Percentiles rank a stretch among this genome's conserved stretches.
phyloP scores from a whole-genome alignment of 257 asterid genomes.

The Nicotiana undulata region DNA sequence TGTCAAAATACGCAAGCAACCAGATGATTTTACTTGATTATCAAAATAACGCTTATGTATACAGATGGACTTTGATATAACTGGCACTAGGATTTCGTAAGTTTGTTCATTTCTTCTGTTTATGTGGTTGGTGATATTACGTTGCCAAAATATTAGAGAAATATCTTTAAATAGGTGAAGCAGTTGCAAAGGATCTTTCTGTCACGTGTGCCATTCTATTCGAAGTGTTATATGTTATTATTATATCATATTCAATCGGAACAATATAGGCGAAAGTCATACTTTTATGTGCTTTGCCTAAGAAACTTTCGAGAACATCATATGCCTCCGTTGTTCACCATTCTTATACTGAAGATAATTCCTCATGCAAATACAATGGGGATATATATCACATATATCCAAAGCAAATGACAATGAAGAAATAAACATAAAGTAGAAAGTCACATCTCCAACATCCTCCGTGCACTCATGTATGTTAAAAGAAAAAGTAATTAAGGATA shows the following conservation, averaged over 20 bases:
- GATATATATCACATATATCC: too few relatives aligned
- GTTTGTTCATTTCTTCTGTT: conserved; percentile 11
- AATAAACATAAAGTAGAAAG: too few relatives aligned
- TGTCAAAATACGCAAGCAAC: too few relatives aligned
- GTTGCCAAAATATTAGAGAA: background rate
- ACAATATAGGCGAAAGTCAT: background rate
- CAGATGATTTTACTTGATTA: too few relatives aligned
- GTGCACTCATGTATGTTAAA: too few relatives aligned
- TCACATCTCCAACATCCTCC: too few relatives aligned
- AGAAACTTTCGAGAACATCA: too few relatives aligned
- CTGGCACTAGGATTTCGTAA: conserved; percentile 51
- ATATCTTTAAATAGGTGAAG: background rate
- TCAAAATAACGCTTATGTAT: conserved; percentile 47
- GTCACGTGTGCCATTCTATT: background rate
- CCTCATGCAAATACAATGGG: too few relatives aligned
- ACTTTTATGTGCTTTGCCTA: background rate
- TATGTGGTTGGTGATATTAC: background rate
- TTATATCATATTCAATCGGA: background rate
- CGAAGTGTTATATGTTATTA: background rate
- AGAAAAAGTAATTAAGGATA: too few relatives aligned
- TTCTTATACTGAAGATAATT: too few relatives aligned
- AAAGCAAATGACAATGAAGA: too few relatives aligned
- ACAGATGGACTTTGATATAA: conserved; percentile 60
- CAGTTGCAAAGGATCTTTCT: background rate
- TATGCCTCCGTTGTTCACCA: too few relatives aligned